Evolutionary conservation across 179 eudicot genomes (phyloP).

Genomic region (Heliamphora pulchella): DNA sequence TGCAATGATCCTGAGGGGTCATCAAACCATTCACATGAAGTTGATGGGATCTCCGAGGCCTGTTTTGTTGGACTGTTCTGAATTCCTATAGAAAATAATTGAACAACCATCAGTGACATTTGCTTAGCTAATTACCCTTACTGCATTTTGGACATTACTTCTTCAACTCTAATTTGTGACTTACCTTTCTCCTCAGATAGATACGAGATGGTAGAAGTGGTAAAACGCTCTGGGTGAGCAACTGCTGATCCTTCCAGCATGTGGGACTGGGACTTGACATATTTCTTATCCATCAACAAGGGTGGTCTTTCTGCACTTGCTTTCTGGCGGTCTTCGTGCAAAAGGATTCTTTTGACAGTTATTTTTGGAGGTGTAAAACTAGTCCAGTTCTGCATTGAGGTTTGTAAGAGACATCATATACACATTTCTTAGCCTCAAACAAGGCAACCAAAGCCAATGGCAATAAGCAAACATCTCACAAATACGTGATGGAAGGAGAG

Average conservation of each 20-base stretch:
- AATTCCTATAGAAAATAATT: slow-evolving; percentile 35
- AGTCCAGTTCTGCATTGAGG: slow-evolving; percentile 64
- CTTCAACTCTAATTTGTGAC: slow-evolving; percentile 10
- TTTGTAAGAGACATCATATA: slow-evolving; percentile 7
- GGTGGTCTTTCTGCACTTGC: slow-evolving; percentile 30
- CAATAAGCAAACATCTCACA: slow-evolving; percentile 1
- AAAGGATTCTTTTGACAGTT: slow-evolving; percentile 58
- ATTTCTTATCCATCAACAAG: slow-evolving; percentile 33
- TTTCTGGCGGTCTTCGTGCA: slow-evolving; percentile 34
- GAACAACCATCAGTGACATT: slow-evolving; percentile 6
- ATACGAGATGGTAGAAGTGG: slow-evolving; percentile 24
- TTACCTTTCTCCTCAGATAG: slow-evolving; percentile 42
- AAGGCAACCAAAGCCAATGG: slow-evolving; percentile 5
- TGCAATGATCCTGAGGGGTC: slow-evolving; percentile 25
- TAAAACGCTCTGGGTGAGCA: slow-evolving; percentile 25
- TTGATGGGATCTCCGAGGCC: slow-evolving; percentile 29
- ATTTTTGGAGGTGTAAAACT: slow-evolving; percentile 81
- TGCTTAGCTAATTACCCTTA: background rate
- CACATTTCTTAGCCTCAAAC: background rate
- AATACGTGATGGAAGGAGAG: background rate
- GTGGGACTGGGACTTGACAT: slow-evolving; percentile 27
- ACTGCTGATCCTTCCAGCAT: slow-evolving; percentile 30
- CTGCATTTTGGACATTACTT: slow-evolving; percentile 1
- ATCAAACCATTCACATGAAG: slow-evolving; percentile 31
- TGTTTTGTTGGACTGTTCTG: slow-evolving; percentile 28